A percentile compares a stretch with the other conserved stretches of the same genome.
These are phyloP conservation scores for Bullera alba DNA, from an alignment of 768 basidiomycete species.

Conservation along the genomic window DNA sequence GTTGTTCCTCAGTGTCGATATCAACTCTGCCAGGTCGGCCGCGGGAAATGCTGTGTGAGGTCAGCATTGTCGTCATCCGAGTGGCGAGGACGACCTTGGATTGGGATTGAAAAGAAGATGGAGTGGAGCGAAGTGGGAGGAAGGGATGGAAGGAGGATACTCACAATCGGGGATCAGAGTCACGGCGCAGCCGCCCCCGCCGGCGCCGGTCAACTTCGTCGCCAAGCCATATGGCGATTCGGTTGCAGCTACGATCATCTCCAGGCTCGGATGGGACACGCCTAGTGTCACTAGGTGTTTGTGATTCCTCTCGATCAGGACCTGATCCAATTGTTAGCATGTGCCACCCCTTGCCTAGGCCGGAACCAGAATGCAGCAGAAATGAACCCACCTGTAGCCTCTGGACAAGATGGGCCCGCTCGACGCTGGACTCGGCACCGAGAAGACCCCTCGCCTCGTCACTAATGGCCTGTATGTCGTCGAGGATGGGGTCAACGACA, in stretches of 20 bases:
- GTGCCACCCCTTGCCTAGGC: background rate
- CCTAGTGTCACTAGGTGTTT: slow-evolving; percentile 70
- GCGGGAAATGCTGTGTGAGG: slow-evolving; percentile 72
- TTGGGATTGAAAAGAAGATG: too few relatives aligned
- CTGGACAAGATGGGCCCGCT: slow-evolving; percentile 59
- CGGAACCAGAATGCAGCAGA: too few relatives aligned
- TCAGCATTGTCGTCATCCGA: too few relatives aligned
- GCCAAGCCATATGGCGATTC: slow-evolving; percentile 40
- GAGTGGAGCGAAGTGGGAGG: too few relatives aligned
- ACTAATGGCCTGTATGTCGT: slow-evolving; percentile 74
- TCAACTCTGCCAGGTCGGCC: slow-evolving; percentile 56
- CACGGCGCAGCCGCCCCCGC: slow-evolving; percentile 96
- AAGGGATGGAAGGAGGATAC: slow-evolving; percentile 28
- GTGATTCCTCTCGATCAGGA: slow-evolving; percentile 84
- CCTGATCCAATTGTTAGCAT: slow-evolving; percentile 48
- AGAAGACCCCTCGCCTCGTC: slow-evolving; percentile 71
- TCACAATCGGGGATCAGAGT: slow-evolving; percentile 88
- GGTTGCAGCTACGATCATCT: slow-evolving; percentile 70
- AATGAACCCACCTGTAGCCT: slow-evolving; percentile 60
- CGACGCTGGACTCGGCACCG: slow-evolving; percentile 60
- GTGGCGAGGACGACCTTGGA: too few relatives aligned
- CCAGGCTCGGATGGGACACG: slow-evolving; percentile 84
- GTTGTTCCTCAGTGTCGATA: slow-evolving; percentile 55
- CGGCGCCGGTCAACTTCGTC: slow-evolving; percentile 85
- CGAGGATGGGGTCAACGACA: slow-evolving; percentile 66